Percentiles rank a stretch among this genome's conserved stretches.
phyloP scores from a whole-genome alignment of 768 basidiomycete genomes.

The Filobasidium floriforme region DNA sequence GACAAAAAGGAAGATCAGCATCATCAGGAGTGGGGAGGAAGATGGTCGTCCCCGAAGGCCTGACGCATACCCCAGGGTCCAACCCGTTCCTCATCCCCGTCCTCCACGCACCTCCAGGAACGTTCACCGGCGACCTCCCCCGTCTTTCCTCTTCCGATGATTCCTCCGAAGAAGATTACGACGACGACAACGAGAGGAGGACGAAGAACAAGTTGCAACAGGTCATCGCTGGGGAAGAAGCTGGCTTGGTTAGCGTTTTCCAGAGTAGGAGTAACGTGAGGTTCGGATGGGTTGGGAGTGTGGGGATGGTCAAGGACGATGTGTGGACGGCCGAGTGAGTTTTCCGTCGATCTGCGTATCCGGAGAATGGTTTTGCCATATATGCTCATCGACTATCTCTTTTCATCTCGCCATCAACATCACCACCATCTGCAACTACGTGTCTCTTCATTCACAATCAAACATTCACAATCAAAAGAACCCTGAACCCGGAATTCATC shows the following conservation, averaged over 20 bases:
- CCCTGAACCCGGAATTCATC: constrained; percentile 69
- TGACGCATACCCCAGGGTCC: constrained; percentile 27
- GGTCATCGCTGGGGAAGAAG: constrained; percentile 67
- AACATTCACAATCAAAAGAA: too few species aligned
- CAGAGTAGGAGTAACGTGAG: constrained; percentile 73
- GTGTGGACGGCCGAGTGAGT: constrained; percentile 58
- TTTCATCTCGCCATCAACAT: not conserved
- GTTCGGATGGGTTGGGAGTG: constrained; percentile 71
- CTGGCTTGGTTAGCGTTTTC: constrained; percentile 78
- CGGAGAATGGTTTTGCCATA: too few species aligned
- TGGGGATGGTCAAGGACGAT: constrained; percentile 70
- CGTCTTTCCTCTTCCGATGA: constrained; percentile 43
- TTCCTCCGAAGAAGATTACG: constrained; percentile 47
- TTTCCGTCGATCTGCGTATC: too few species aligned
- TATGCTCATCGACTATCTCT: constrained; percentile 2
- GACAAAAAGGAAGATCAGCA: constrained; percentile 7
- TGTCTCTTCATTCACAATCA: too few species aligned
- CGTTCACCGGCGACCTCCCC: constrained; percentile 38
- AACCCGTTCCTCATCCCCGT: constrained; percentile 72
- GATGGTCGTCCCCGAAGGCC: constrained; percentile 30
- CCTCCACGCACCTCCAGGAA: constrained; percentile 57
- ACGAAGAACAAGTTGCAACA: constrained; percentile 57
- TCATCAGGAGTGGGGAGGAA: constrained; percentile 19
- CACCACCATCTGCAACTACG: constrained; percentile 12
- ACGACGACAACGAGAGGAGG: constrained; percentile 53